Conservation (phyloP, 2,329 filamentous ascomycete species). For the Dactylellina leptospora region DNA sequence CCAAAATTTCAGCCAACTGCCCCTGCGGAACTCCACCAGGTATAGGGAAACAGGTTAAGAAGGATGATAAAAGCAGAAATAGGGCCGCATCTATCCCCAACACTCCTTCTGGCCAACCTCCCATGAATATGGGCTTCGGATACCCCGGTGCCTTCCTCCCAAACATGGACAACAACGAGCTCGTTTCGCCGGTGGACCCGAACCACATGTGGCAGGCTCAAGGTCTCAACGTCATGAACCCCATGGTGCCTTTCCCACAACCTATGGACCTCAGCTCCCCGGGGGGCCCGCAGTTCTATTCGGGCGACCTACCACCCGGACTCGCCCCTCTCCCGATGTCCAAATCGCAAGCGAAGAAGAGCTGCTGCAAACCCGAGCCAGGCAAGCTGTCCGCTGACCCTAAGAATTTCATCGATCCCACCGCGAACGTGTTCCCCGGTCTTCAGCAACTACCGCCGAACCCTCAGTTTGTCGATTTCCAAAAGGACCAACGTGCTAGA, state of each 20-base stretch:
- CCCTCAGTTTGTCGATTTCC: slow-evolving; percentile 25
- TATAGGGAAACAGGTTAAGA: slow-evolving; percentile 13
- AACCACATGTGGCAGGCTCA: slow-evolving; percentile 26
- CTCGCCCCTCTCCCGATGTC: slow-evolving; percentile 7
- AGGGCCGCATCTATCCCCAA: slow-evolving; percentile 19
- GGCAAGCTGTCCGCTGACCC: not conserved
- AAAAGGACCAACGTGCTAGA: slow-evolving; percentile 17
- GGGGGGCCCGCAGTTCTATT: slow-evolving; percentile 16
- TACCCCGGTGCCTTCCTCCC: slow-evolving; percentile 24
- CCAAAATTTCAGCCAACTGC: slow-evolving; percentile 44
- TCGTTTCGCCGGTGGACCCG: slow-evolving; percentile 8
- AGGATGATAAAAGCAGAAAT: slow-evolving; percentile 27
- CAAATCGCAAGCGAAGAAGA: slow-evolving; percentile 26
- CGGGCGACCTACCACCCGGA: slow-evolving; percentile 11
- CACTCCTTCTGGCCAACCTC: slow-evolving; percentile 2
- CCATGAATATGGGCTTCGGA: slow-evolving; percentile 7
- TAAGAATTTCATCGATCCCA: slow-evolving; percentile 27
- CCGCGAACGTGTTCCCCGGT: slow-evolving; percentile 18
- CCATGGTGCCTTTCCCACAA: slow-evolving; percentile 1
- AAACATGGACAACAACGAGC: slow-evolving; percentile 11
- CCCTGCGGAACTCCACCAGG: slow-evolving; percentile 29
- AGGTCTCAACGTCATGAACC: slow-evolving; percentile 8
- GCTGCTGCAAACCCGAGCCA: slow-evolving; percentile 35
- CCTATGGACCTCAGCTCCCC: slow-evolving; percentile 26
- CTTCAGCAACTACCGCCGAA: slow-evolving; percentile 17